These are phyloP conservation scores for Chalciporus chontae DNA, from an alignment of 768 basidiomycete genomes.

Conservation along the genomic window DNA sequence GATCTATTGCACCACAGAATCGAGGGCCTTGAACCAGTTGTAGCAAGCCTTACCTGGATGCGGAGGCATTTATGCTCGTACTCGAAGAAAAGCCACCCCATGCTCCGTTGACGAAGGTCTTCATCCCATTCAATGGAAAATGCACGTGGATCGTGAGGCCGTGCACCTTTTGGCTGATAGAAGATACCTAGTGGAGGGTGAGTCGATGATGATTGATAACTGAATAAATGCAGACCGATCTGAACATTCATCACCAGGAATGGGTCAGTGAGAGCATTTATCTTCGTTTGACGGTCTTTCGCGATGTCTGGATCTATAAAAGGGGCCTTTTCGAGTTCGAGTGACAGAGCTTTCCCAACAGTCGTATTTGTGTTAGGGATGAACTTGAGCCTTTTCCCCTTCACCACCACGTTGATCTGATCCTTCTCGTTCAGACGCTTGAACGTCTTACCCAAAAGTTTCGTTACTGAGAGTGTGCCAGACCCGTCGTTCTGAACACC, in stretches of 20 bases:
- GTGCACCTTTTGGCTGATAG: conserved; percentile 23
- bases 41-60: conserved; percentile 44
- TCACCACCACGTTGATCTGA: conserved; percentile 39
- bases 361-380: background rate
- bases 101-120: conserved; percentile 42
- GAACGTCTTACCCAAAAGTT: conserved; percentile 42
- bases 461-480: conserved; percentile 33
- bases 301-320: conserved; percentile 54
- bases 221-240: conserved; percentile 48
- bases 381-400: conserved; percentile 38
- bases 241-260: conserved; percentile 62
- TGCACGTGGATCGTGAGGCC: conserved; percentile 37
- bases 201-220: background rate
- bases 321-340: conserved; percentile 49
- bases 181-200: conserved; percentile 20
- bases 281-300: conserved; percentile 43
- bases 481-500: conserved; percentile 57
- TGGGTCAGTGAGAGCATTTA: conserved; percentile 41
- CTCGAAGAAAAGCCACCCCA: conserved; percentile 56
- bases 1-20: conserved; percentile 38
- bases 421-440: conserved; percentile 38
- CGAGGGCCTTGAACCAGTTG: background rate
- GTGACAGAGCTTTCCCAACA: conserved; percentile 15
- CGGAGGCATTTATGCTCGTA: conserved; percentile 68
- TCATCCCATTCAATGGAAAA: conserved; percentile 74